These are phyloP conservation scores for Hypoxylon intermedium DNA, from an alignment of 495 filamentous ascomycete genomes.

Conservation along the genomic window DNA sequence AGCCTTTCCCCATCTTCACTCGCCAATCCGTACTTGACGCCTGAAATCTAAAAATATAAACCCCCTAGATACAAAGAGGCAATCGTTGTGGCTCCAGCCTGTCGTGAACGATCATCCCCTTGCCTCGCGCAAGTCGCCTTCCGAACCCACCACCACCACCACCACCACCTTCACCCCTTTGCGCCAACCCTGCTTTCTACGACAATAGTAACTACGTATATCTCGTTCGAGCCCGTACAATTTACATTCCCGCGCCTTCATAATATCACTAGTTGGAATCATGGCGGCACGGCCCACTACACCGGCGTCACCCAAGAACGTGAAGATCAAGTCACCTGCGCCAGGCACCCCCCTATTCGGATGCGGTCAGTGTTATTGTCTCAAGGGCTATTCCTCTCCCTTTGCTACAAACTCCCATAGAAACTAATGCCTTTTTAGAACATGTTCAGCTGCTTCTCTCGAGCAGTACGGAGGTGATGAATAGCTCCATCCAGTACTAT, in stretches of 20 bases:
- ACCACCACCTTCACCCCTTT: background rate
- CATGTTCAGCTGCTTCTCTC: slow-evolving; percentile 61
- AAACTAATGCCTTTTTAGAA: slow-evolving; percentile 50
- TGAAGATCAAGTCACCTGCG: slow-evolving; percentile 58
- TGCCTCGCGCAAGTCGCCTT: background rate
- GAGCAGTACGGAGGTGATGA: slow-evolving; percentile 56
- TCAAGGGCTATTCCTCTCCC: background rate
- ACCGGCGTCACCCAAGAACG: slow-evolving; percentile 60
- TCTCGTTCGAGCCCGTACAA: background rate
- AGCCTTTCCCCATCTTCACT: no score
- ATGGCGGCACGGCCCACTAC: slow-evolving; percentile 57
- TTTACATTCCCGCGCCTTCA: background rate
- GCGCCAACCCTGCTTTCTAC: background rate
- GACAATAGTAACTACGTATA: slow-evolving; percentile 5
- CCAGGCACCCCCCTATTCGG: slow-evolving; percentile 61
- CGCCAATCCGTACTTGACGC: no score
- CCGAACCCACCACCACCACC: background rate
- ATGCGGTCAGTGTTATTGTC: slow-evolving; percentile 53
- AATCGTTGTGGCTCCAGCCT: background rate
- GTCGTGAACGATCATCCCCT: slow-evolving; percentile 1
- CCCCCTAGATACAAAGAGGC: no score
- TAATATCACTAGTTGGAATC: no score
- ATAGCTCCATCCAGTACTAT: slow-evolving; percentile 61
- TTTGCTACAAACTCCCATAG: background rate
- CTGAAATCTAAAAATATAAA: no score